Base-by-base conservation (phyloP, 2,329 filamentous ascomycete species). In the Ascochyta koolunga region DNA sequence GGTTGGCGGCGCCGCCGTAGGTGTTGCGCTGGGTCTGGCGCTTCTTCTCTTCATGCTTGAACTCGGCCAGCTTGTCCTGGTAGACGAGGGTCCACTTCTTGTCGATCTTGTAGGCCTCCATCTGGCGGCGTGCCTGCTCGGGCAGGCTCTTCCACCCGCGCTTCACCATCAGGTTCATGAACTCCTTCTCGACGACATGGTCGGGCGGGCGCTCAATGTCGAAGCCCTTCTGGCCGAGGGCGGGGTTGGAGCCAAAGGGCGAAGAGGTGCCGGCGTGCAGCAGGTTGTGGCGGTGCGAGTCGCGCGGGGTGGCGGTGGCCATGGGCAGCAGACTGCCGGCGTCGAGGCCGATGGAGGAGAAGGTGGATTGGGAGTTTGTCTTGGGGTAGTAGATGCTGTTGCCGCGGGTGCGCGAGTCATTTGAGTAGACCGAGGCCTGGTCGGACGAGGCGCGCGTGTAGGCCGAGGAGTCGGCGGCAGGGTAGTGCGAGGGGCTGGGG, bases 61-160 rank as follows among this genome's bases (percentile, higher is more conserved):
- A 90, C 76, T 98, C 93, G 6, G 91, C 91, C 65, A 99, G 82
- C 58, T 91, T 89, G 77, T 99, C 95, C 77, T 99, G 93, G 73
- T 98, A 89, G 45, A 99, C 89, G 55, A 99, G 80, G 1, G 92
- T 97, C 95, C 95, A 99, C 78, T 98, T 99, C 82, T 98, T 98
- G 61, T 88, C 86, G 8, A 95, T 85, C 13, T 93, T 91, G 73
- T 99, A 98, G 32, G 92, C 92, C 77, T 95, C 85, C 93, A 99
- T 98, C 79, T 98, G 95, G 58, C 93, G 84, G 64, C 89, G 86
- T 25, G 95, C 95, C 78, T 96, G 91, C 70, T 99, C 95, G 5
- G 95, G 95, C 61, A 99, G 80, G 75, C 96, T 96, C 78, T 96
- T 95, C 91, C 93, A 98, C 61, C 93, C 95, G 78, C 95, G 86